Evolutionary conservation across 306 rosid genomes (phyloP).

Genomic region (Trifolium dubium): DNA sequence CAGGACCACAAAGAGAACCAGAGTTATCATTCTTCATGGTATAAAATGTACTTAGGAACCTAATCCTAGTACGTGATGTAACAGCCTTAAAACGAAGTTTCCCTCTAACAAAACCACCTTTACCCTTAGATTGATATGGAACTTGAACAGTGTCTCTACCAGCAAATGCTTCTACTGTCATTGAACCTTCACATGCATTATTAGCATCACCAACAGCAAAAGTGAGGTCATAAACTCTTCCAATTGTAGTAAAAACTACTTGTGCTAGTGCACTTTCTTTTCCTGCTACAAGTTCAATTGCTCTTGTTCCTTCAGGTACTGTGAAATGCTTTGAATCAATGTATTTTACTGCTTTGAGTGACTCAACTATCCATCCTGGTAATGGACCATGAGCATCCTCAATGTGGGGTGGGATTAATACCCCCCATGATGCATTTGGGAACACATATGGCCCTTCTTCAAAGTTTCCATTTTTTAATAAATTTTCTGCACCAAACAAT

Average conservation of each 20-base stretch:
- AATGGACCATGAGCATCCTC: constrained; percentile 74
- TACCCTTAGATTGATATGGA: constrained; percentile 62
- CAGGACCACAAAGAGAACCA: constrained; percentile 83
- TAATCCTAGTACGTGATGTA: constrained; percentile 54
- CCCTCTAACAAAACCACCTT: constrained; percentile 61
- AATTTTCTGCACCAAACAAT: constrained; percentile 52
- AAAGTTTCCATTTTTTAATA: constrained; percentile 75
- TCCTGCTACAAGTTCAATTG: constrained; percentile 79
- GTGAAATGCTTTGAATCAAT: constrained; percentile 68
- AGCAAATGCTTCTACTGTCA: constrained; percentile 71
- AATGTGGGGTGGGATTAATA: constrained; percentile 71
- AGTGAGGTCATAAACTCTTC: constrained; percentile 59
- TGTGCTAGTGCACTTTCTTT: constrained; percentile 81
- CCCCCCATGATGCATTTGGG: constrained; percentile 66
- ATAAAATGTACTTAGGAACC: constrained; percentile 68
- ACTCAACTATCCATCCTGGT: constrained; percentile 87
- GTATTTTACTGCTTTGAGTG: constrained; percentile 87
- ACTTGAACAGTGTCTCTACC: constrained; percentile 54
- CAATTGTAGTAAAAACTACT: constrained; percentile 51
- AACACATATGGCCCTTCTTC: constrained; percentile 79
- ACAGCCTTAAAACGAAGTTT: constrained; percentile 63
- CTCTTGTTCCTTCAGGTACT: constrained; percentile 72
- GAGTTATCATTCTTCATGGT: constrained; percentile 67
- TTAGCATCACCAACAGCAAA: constrained; percentile 79
- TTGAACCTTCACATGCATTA: constrained; percentile 65